phyloP scores from a whole-genome alignment of 2,329 filamentous ascomycete species.

The Rhinocladiella mackenziei region DNA sequence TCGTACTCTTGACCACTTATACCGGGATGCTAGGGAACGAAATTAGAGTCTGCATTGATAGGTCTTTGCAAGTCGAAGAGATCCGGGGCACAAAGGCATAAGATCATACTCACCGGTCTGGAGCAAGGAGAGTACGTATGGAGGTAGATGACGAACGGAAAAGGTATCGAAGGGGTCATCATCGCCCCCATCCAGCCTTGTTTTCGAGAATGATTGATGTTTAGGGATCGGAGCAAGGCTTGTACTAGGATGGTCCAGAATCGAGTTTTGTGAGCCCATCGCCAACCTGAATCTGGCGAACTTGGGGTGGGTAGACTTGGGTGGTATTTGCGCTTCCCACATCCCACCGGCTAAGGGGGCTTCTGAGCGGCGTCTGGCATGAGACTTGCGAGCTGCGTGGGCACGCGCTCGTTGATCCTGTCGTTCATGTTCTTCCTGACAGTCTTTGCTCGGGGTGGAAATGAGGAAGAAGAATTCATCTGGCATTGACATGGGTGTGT shows the following conservation, averaged over 20 bases:
- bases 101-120: background rate
- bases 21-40: background rate
- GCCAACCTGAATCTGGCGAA: too few species aligned
- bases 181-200: background rate
- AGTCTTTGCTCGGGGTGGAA: background rate
- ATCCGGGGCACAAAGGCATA: too few species aligned
- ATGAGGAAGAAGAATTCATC: background rate
- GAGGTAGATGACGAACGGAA: background rate
- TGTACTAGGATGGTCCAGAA: background rate
- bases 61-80: too few species aligned
- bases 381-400: conserved; percentile 1
- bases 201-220: background rate
- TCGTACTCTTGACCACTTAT: conserved; percentile 3
- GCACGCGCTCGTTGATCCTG: background rate
- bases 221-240: background rate
- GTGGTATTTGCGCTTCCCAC: too few species aligned
- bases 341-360: too few species aligned
- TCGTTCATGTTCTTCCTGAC: background rate
- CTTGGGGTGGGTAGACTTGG: too few species aligned
- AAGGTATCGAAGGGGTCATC: conserved; percentile 2
- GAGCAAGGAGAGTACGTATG: conserved; percentile 1
- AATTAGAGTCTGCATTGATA: background rate
- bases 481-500: background rate
- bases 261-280: background rate
- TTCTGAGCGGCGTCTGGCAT: conserved; percentile 1